Percentiles rank a stretch among this genome's conserved stretches.
phyloP scores from a whole-genome alignment of 1,139 yeast genomes.

The Debaryomyces robertsiae region DNA sequence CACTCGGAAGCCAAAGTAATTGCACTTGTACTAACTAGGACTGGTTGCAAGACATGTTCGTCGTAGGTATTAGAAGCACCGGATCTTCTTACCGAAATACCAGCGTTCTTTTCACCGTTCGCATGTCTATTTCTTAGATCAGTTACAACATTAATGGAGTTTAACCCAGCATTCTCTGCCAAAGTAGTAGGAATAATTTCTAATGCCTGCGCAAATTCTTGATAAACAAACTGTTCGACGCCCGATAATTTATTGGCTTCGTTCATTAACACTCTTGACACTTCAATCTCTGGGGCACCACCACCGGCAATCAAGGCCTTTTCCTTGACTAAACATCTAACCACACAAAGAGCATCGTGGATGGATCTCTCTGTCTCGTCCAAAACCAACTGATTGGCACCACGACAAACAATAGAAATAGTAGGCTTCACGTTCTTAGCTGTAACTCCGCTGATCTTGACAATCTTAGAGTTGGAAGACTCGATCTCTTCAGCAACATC shows the following conservation, averaged over 20 bases:
- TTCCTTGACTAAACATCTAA: conserved; percentile 92
- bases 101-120: conserved; percentile 89
- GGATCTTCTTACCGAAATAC: conserved; percentile 91
- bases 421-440: conserved; percentile 67
- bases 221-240: conserved; percentile 92
- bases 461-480: conserved; percentile 89
- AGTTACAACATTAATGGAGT: conserved; percentile 92
- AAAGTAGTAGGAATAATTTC: conserved; percentile 96
- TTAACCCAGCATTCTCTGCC: conserved; percentile 97
- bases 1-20: conserved; percentile 93
- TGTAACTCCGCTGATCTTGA: conserved; percentile 81
- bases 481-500: conserved; percentile 92
- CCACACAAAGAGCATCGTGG: conserved; percentile 96
- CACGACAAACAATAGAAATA: conserved; percentile 89
- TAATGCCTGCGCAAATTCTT: conserved; percentile 92
- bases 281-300: conserved; percentile 97
- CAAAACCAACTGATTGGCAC: conserved; percentile 85
- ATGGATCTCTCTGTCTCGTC: conserved; percentile 97
- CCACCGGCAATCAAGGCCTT: conserved; percentile 97
- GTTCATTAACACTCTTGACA: conserved; percentile 74
- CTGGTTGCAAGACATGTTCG: conserved; percentile 96
- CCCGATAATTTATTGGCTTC: conserved; percentile 83
- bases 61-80: conserved; percentile 90
- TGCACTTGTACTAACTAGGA: conserved; percentile 90
- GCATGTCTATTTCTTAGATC: conserved; percentile 93